Conservation (phyloP, 1,284 basidiomycete species). For the Apiotrichum brassicae region DNA sequence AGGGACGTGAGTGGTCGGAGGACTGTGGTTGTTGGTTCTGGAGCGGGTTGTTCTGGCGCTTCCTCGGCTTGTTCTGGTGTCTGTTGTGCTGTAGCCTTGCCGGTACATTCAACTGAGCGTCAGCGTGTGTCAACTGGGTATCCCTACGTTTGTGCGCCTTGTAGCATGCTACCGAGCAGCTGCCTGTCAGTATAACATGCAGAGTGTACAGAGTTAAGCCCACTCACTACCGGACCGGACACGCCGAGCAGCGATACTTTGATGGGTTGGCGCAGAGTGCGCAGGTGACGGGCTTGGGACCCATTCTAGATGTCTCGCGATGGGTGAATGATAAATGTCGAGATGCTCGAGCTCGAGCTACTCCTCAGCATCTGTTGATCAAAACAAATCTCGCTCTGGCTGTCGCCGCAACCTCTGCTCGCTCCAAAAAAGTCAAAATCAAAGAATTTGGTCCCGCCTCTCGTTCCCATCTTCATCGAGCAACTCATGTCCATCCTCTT, state of each 20-base stretch:
- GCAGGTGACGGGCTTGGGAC: slow-evolving; percentile 19
- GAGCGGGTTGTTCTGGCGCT: background rate
- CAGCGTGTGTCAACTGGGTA: background rate
- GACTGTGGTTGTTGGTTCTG: background rate
- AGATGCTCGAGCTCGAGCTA: too few relatives aligned
- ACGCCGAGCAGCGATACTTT: slow-evolving; percentile 43
- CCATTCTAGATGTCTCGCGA: background rate
- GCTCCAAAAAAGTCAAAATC: too few relatives aligned
- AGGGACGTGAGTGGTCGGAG: slow-evolving; percentile 31
- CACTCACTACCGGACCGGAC: slow-evolving; percentile 42
- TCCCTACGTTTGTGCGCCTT: slow-evolving; percentile 40
- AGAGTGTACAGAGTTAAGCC: too few relatives aligned
- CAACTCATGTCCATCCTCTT: background rate
- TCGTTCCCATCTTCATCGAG: background rate
- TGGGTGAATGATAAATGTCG: background rate
- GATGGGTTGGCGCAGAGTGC: slow-evolving; percentile 30
- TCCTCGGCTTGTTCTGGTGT: slow-evolving; percentile 1
- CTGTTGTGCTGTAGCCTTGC: background rate
- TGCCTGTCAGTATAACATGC: slow-evolving; percentile 10
- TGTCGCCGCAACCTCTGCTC: too few relatives aligned
- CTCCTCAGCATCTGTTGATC: background rate
- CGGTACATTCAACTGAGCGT: background rate
- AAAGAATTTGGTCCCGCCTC: slow-evolving; percentile 4
- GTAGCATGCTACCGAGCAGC: slow-evolving; percentile 46
- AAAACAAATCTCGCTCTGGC: background rate